Evolutionary conservation across 1,284 basidiomycete genomes (phyloP), one percentile per base, ranked within the genome.

Genomic region (Peniophora sp.): DNA sequence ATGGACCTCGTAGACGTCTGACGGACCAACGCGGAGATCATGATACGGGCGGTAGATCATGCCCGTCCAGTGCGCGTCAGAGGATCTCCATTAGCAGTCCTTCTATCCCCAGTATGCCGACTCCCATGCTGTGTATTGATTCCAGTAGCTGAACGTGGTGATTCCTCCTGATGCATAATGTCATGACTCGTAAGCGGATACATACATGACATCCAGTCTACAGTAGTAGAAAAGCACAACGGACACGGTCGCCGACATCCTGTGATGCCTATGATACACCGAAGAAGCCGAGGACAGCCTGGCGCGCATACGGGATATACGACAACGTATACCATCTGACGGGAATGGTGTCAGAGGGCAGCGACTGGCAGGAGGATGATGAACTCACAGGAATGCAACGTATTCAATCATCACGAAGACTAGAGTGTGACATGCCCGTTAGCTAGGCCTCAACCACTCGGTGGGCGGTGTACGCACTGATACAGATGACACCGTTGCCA

Each of bases 251-350:
- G 18, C 20, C 17, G 22, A 6, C 6, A 32, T 32, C 27, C 5
- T 32, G 27, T 32, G n/a, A 32, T 12, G 27, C 27, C 37, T 54
- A 71, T 51, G 54, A 58, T 63, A 88, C 67, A 1, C 86, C 83
- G 52, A 89, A 68, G 23, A 79, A 61, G 61, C 80, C 87, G 53
- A 79, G 71, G 43, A 88, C 78, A 12, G 82, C 88, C 2, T 79
- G 69, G 48, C 91, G 79, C 1, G 92, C 92, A 60, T 92, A 93
- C 1, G 92, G 91, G 58, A 95, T 90, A 70, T 94, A 95, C 15
- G 83, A 87, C 20, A 88, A 68, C 43, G 76, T 81, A 64, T 87
- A 92, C 88, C 90, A 93, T 18, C 84, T 22, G 10, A 15, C n/a
- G 37, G 5, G n/a, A 5, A 20, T 8, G 5, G 8, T 8, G 43